Percentiles rank a stretch among this genome's conserved stretches.
Evolutionary conservation across 1,284 basidiomycete species (phyloP).

Genomic region (Porphyrellus sp.): DNA sequence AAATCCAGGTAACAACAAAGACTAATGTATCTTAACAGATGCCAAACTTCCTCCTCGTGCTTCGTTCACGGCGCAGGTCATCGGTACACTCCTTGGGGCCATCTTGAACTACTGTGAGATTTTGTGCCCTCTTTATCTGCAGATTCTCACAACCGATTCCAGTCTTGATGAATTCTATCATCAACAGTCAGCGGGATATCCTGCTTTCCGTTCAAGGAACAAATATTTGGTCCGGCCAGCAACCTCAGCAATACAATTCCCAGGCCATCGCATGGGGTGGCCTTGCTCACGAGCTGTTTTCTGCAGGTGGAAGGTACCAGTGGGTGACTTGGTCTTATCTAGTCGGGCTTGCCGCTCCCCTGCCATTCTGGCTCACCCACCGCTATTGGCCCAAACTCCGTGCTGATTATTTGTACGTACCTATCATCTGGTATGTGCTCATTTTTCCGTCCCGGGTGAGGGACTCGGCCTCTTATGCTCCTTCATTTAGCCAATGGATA

Average conservation of each 20-base stretch:
- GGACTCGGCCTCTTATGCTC: not conserved
- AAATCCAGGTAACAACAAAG: not conserved
- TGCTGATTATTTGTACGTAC: slow-evolving; percentile 44
- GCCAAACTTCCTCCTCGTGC: slow-evolving; percentile 67
- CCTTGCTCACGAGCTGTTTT: slow-evolving; percentile 55
- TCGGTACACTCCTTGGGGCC: slow-evolving; percentile 45
- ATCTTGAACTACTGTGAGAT: slow-evolving; percentile 51
- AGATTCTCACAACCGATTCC: not conserved
- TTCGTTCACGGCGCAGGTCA: slow-evolving; percentile 61
- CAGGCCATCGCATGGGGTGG: slow-evolving; percentile 67
- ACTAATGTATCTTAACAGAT: slow-evolving; percentile 29
- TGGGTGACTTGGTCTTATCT: slow-evolving; percentile 55
- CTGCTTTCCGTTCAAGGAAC: slow-evolving; percentile 48
- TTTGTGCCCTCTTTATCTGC: not conserved
- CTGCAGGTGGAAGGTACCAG: slow-evolving; percentile 52
- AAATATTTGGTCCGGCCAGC: slow-evolving; percentile 61
- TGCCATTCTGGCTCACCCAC: slow-evolving; percentile 55
- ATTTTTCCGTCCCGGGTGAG: not conserved
- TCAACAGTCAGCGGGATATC: slow-evolving; percentile 50
- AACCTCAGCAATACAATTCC: slow-evolving; percentile 57
- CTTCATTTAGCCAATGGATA: slow-evolving; percentile 31
- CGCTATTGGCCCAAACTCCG: slow-evolving; percentile 43
- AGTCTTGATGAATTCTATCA: slow-evolving; percentile 58
- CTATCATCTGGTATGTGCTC: slow-evolving; percentile 39
- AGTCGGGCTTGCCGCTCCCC: slow-evolving; percentile 52